A percentile compares a stretch with the other conserved stretches of the same genome.
Evolutionary conservation across 257 asterid genomes (phyloP).

Genomic region (Salvia miltiorrhiza): DNA sequence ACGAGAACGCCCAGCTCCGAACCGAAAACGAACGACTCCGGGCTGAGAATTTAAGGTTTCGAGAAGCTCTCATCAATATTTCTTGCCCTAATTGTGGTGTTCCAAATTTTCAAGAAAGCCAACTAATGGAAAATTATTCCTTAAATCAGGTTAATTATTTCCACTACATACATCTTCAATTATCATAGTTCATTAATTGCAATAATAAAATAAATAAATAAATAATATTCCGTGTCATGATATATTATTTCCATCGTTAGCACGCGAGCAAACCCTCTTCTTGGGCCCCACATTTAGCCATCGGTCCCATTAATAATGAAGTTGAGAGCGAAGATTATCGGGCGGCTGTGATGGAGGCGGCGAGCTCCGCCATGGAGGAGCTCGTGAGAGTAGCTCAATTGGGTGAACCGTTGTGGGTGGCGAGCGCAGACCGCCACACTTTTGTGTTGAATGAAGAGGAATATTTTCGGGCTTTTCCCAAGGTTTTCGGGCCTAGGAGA

Average conservation of each 20-base stretch:
- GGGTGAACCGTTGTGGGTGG: slow-evolving; percentile 48
- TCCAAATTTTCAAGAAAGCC: slow-evolving; percentile 36
- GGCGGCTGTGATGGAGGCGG: slow-evolving; percentile 24
- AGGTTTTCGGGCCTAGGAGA: neutral
- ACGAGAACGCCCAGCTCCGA: slow-evolving; percentile 31
- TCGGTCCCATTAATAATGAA: no score
- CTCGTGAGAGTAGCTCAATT: slow-evolving; percentile 27
- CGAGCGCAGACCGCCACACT: slow-evolving; percentile 15
- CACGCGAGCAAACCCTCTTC: neutral
- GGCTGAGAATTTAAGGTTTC: slow-evolving; percentile 35
- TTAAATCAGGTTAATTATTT: slow-evolving; percentile 27
- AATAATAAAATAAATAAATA: neutral
- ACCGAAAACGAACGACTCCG: slow-evolving; percentile 27
- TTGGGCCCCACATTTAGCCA: neutral
- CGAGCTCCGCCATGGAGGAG: slow-evolving; percentile 43
- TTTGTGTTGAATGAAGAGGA: slow-evolving; percentile 31
- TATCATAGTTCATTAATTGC: no score
- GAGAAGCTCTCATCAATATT: slow-evolving; percentile 34
- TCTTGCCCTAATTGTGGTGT: slow-evolving; percentile 43
- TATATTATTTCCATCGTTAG: neutral
- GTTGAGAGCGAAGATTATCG: slow-evolving; percentile 14
- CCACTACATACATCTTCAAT: neutral
- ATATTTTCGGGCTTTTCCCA: slow-evolving; percentile 29
- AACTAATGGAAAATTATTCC: slow-evolving; percentile 30
- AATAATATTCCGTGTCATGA: neutral